A percentile compares a stretch with the other conserved stretches of the same genome.
Evolutionary conservation across 2,329 filamentous ascomycete genomes (phyloP).

Genomic region (Fusarium sp.): DNA sequence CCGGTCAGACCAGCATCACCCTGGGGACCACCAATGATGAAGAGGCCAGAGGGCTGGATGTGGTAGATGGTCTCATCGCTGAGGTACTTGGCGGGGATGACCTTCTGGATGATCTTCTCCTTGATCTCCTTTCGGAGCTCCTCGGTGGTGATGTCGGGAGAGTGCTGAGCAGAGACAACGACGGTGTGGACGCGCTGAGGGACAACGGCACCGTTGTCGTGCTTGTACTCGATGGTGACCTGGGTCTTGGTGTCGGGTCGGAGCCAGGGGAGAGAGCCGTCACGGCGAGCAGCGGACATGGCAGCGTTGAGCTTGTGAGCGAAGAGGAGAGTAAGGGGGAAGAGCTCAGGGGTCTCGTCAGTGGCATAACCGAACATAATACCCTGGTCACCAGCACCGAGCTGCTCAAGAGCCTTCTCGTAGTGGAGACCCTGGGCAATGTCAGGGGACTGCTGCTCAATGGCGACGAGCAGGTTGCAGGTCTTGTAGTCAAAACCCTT

Average conservation of each 20-base stretch:
- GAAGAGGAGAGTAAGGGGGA: conserved; percentile 92
- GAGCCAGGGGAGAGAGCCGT: conserved; percentile 91
- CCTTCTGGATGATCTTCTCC: conserved; percentile 96
- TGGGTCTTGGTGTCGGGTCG: conserved; percentile 99
- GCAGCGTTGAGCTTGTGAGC: conserved; percentile 97
- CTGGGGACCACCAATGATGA: conserved; percentile 99
- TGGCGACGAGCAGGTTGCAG: conserved; percentile 96
- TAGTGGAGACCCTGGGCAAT: conserved; percentile 99
- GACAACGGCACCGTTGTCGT: conserved; percentile 93
- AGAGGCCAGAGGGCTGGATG: conserved; percentile 97
- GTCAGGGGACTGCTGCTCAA: conserved; percentile 98
- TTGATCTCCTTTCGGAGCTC: conserved; percentile 92
- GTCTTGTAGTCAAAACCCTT: conserved; percentile 99
- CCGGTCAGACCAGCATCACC: conserved; percentile 98
- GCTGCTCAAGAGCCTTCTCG: conserved; percentile 95
- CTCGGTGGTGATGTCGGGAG: conserved; percentile 87
- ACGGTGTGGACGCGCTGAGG: conserved; percentile 95
- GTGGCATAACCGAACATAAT: conserved; percentile 99
- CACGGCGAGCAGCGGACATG: conserved; percentile 89
- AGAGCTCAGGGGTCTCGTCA: conserved; percentile 97
- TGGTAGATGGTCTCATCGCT: conserved; percentile 96
- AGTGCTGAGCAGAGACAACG: conserved; percentile 96
- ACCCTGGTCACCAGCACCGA: conserved; percentile 99
- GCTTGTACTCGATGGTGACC: conserved; percentile 98
- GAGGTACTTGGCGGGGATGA: conserved; percentile 91